These are phyloP conservation scores for Berkeleyomyces basicola DNA, from an alignment of 2,329 filamentous ascomycete species.

Conservation along the genomic window DNA sequence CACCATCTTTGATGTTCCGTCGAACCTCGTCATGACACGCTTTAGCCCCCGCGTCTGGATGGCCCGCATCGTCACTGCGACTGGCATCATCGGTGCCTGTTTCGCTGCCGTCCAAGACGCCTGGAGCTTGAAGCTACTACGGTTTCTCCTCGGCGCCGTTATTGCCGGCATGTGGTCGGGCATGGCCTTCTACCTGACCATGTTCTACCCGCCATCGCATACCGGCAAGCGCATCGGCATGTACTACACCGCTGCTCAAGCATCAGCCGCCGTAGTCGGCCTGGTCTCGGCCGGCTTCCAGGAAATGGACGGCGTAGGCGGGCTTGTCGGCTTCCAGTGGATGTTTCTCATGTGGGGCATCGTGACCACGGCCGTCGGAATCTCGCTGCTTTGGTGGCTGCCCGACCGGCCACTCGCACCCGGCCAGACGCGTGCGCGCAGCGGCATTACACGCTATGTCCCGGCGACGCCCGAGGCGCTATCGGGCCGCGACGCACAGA, in stretches of 20 bases:
- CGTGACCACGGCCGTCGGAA: constrained; percentile 52
- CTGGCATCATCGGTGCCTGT: constrained; percentile 68
- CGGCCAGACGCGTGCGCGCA: constrained; percentile 38
- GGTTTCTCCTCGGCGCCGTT: constrained; percentile 70
- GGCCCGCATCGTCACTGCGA: constrained; percentile 75
- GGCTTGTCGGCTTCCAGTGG: constrained; percentile 71
- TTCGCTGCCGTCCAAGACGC: constrained; percentile 67
- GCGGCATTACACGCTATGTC: constrained; percentile 44
- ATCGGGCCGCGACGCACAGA: constrained; percentile 55
- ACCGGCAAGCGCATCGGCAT: constrained; percentile 77
- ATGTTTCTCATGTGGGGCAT: constrained; percentile 86
- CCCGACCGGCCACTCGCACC: constrained; percentile 67
- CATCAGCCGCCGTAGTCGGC: constrained; percentile 77
- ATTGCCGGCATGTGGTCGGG: constrained; percentile 92
- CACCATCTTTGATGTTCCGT: constrained; percentile 76
- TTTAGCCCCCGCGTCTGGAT: constrained; percentile 82
- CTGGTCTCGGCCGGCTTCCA: constrained; percentile 85
- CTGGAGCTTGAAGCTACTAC: constrained; percentile 78
- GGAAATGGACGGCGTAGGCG: constrained; percentile 64
- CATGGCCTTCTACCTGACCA: constrained; percentile 81
- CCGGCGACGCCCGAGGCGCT: constrained; percentile 56
- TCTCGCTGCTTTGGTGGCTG: constrained; percentile 73
- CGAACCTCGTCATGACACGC: constrained; percentile 75
- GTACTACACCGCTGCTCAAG: constrained; percentile 78
- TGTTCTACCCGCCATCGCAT: constrained; percentile 78